A percentile compares a stretch with the other conserved stretches of the same genome.
phyloP scores from a whole-genome alignment of 2,329 filamentous ascomycete genomes.

The Penicillium sp. region DNA sequence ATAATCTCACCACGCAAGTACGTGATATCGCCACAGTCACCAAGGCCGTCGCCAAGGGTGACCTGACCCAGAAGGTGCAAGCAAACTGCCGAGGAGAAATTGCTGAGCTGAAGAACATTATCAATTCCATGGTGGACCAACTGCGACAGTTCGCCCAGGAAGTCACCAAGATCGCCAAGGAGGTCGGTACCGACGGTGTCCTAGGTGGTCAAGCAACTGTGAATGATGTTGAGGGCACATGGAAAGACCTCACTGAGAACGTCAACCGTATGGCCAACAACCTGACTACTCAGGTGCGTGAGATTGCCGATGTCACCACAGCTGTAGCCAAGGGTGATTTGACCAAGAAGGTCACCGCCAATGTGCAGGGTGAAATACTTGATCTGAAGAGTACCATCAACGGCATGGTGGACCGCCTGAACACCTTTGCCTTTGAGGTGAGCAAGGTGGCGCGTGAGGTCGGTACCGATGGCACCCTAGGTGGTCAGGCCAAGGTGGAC shows the following conservation, averaged over 20 bases:
- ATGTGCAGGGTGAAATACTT: constrained; percentile 90
- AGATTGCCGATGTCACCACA: constrained; percentile 95
- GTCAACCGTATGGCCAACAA: constrained; percentile 99
- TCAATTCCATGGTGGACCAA: constrained; percentile 99
- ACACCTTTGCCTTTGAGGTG: constrained; percentile 67
- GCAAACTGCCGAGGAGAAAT: constrained; percentile 91
- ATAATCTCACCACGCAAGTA: constrained; percentile 84
- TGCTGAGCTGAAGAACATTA: constrained; percentile 92
- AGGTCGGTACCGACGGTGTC: constrained; percentile 94
- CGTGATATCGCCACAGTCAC: constrained; percentile 87
- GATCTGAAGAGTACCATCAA: constrained; percentile 90
- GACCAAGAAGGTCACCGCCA: constrained; percentile 93
- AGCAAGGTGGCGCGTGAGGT: constrained; percentile 68
- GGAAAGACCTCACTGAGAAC: constrained; percentile 92
- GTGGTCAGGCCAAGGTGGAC: constrained; percentile 65
- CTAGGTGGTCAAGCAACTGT: constrained; percentile 94
- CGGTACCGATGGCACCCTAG: constrained; percentile 66
- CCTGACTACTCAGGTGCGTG: constrained; percentile 93
- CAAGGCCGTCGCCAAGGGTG: constrained; percentile 74
- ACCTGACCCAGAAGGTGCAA: constrained; percentile 95
- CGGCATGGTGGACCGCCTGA: constrained; percentile 67
- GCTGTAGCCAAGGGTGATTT: constrained; percentile 93
- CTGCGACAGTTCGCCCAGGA: constrained; percentile 95
- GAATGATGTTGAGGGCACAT: constrained; percentile 94
- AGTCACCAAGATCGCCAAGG: constrained; percentile 92